Conservation (phyloP, 495 filamentous ascomycete species). For the Trichodelitschia bisporula region DNA sequence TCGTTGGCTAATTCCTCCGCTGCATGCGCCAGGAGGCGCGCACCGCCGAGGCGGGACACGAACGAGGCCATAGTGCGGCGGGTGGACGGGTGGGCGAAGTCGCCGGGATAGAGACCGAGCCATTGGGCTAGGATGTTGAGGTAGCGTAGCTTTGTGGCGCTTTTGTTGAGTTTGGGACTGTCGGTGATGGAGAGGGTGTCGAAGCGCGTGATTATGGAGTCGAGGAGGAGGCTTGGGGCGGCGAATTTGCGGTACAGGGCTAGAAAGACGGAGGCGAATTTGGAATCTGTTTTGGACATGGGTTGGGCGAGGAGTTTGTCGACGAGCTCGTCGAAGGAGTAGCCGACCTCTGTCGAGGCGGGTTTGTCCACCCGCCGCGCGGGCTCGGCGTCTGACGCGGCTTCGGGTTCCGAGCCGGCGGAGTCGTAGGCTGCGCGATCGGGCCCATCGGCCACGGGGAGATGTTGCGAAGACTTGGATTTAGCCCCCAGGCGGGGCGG, state of each 20-base stretch:
- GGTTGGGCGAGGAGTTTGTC: conserved; percentile 60
- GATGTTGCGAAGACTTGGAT: not conserved
- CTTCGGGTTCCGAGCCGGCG: conserved; percentile 4
- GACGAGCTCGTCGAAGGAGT: conserved; percentile 65
- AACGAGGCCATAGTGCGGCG: conserved; percentile 45
- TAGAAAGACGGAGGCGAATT: conserved; percentile 67
- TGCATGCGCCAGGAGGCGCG: conserved; percentile 54
- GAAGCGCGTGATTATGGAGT: conserved; percentile 47
- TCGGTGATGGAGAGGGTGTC: not conserved
- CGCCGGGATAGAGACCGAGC: conserved; percentile 74
- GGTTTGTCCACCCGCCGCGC: conserved; percentile 5
- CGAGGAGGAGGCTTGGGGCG: conserved; percentile 48
- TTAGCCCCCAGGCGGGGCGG: not conserved
- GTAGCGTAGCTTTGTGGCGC: conserved; percentile 57
- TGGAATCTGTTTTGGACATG: conserved; percentile 63
- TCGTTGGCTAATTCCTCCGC: conserved; percentile 56
- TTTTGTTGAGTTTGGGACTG: conserved; percentile 24
- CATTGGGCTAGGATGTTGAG: conserved; percentile 70
- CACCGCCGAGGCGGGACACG: conserved; percentile 36
- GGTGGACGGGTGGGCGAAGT: conserved; percentile 67
- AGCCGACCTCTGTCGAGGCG: conserved; percentile 12
- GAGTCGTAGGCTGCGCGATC: not conserved
- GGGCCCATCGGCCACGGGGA: not conserved
- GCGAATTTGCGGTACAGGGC: conserved; percentile 93
- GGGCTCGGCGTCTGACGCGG: conserved; percentile 4